A percentile compares a stretch with the other conserved stretches of the same genome.
phyloP scores from a whole-genome alignment of 2,329 filamentous ascomycete species.

The Penicillium psychrosexuale region DNA sequence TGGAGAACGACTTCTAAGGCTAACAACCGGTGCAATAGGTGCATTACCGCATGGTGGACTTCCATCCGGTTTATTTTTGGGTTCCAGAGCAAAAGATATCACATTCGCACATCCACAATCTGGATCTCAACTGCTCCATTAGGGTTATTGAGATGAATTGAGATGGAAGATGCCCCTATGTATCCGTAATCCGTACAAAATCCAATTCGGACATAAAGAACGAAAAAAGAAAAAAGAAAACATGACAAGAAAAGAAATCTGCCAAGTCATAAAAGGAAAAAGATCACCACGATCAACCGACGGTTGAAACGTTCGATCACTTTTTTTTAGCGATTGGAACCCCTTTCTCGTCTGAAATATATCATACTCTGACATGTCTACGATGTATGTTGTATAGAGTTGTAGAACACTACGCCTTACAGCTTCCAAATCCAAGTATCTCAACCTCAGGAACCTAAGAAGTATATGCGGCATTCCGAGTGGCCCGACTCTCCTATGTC shows the following conservation, averaged over 20 bases:
- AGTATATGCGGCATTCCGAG: slow-evolving; percentile 8
- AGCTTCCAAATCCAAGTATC: background rate
- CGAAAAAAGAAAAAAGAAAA: background rate
- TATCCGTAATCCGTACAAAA: background rate
- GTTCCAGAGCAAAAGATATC: slow-evolving; percentile 13
- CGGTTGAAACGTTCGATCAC: background rate
- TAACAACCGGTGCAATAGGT: slow-evolving; percentile 1
- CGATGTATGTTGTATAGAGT: background rate
- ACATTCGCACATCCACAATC: background rate
- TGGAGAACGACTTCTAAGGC: slow-evolving; percentile 15
- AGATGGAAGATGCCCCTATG: background rate
- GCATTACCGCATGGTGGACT: slow-evolving; percentile 17
- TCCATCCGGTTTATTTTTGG: slow-evolving; percentile 13
- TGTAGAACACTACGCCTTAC: background rate
- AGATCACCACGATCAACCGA: slow-evolving; percentile 3
- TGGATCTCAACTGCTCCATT: background rate
- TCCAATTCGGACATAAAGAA: background rate
- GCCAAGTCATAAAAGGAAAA: background rate
- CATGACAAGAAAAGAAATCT: background rate
- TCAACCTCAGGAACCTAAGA: background rate
- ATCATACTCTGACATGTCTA: background rate
- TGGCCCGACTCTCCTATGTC: slow-evolving; percentile 7
- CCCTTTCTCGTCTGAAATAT: background rate
- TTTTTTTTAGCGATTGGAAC: background rate
- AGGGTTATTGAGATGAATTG: background rate